A percentile compares a stretch with the other conserved stretches of the same genome.
phyloP scores from a whole-genome alignment of 208 protist species.

The Vickermania spadyakhi region DNA sequence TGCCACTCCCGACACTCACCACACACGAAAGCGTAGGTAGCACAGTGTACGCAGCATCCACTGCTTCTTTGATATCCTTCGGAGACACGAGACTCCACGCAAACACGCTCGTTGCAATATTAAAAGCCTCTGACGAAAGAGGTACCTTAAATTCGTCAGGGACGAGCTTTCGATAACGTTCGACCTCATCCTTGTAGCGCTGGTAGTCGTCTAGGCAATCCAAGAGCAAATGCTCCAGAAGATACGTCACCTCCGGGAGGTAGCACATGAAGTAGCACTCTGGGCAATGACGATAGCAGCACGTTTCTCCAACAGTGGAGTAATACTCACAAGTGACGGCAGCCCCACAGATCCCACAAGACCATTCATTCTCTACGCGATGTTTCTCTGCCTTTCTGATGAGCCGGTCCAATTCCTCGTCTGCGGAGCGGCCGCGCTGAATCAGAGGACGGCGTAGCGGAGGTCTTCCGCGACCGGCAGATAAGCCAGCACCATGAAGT shows the following conservation, averaged over 20 bases:
- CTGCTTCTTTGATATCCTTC: conserved; percentile 44
- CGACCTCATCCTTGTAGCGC: conserved; percentile 67
- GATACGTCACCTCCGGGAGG: conserved; percentile 71
- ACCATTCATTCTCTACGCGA: conserved; percentile 39
- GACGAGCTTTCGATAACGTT: conserved; percentile 43
- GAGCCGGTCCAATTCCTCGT: conserved; percentile 53
- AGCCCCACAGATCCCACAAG: conserved; percentile 65
- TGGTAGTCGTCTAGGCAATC: conserved; percentile 77
- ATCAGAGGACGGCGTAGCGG: conserved; percentile 15
- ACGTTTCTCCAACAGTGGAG: conserved; percentile 51
- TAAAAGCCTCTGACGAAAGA: conserved; percentile 77
- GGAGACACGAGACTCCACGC: conserved; percentile 81
- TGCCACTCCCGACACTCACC: conserved; percentile 73
- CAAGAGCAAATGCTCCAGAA: conserved; percentile 55
- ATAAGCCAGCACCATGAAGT: background rate
- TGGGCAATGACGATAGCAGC: conserved; percentile 63
- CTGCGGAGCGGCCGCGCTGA: conserved; percentile 15
- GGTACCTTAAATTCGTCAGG: conserved; percentile 80
- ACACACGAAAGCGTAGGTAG: conserved; percentile 49
- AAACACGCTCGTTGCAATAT: conserved; percentile 62
- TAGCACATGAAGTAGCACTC: conserved; percentile 75
- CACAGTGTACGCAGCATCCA: conserved; percentile 40
- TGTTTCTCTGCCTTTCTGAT: conserved; percentile 22
- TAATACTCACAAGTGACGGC: conserved; percentile 44
- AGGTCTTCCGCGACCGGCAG: background rate